Evolutionary conservation across 345 rosid species (phyloP).

Genomic region (Geranium rotundifolium): DNA sequence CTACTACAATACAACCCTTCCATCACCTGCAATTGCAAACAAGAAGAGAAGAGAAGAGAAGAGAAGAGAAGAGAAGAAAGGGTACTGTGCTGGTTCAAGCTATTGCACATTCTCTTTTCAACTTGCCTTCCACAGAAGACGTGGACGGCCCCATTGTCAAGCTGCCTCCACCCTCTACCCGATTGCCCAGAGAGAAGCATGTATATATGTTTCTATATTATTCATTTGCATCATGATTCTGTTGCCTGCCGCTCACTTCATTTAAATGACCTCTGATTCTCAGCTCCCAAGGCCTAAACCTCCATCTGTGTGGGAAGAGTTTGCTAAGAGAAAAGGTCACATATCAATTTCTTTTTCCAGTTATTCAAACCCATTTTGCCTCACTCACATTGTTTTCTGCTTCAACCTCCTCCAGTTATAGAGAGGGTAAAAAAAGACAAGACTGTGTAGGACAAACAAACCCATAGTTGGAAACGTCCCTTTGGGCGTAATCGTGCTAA

Average conservation of each 20-base stretch:
- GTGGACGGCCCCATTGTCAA: slow-evolving; percentile 66
- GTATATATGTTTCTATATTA: slow-evolving; percentile 22
- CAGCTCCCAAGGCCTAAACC: slow-evolving; percentile 51
- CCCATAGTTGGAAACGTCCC: slow-evolving; percentile 75
- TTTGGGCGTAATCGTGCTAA: slow-evolving; percentile 87
- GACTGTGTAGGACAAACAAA: slow-evolving; percentile 72
- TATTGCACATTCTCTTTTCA: slow-evolving; percentile 51
- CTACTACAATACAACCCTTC: no score
- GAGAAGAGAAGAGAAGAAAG: no score
- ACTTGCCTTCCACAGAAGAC: slow-evolving; percentile 68
- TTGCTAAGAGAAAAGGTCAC: slow-evolving; percentile 38
- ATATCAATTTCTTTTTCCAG: not conserved
- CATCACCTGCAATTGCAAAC: no score
- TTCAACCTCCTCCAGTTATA: slow-evolving; percentile 43
- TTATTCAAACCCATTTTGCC: not conserved
- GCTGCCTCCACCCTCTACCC: slow-evolving; percentile 65
- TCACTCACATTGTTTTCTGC: not conserved
- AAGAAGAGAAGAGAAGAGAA: no score
- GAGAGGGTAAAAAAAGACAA: slow-evolving; percentile 77
- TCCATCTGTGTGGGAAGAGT: slow-evolving; percentile 45
- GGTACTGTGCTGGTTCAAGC: slow-evolving; percentile 72
- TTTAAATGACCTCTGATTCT: slow-evolving; percentile 8
- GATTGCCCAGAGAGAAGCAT: slow-evolving; percentile 80
- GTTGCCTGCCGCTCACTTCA: not conserved
- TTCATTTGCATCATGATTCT: not conserved